Evolutionary conservation across 441 rosid genomes (phyloP).

Genomic region (Croton laevigatus): DNA sequence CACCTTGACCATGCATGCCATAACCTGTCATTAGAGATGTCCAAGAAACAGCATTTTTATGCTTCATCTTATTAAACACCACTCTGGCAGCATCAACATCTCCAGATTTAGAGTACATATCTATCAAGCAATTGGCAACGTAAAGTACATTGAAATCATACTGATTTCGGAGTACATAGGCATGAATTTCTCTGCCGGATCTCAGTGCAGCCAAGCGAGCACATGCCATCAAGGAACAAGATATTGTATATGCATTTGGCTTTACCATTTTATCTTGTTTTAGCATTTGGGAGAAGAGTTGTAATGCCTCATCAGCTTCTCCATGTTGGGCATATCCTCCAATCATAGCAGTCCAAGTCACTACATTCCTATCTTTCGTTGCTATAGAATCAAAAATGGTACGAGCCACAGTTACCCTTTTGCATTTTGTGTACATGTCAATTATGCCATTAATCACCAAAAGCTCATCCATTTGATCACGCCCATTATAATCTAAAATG

Average conservation of each 20-base stretch:
- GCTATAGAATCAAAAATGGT: slow-evolving; percentile 53
- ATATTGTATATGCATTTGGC: slow-evolving; percentile 68
- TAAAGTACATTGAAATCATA: slow-evolving; percentile 29
- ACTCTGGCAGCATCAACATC: slow-evolving; percentile 52
- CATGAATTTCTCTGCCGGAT: slow-evolving; percentile 63
- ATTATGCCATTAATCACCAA: slow-evolving; percentile 65
- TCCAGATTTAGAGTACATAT: slow-evolving; percentile 86
- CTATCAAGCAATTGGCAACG: slow-evolving; percentile 68
- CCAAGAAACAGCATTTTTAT: slow-evolving; percentile 72
- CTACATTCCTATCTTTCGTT: slow-evolving; percentile 52
- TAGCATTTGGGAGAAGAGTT: slow-evolving; percentile 54
- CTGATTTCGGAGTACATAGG: slow-evolving; percentile 47
- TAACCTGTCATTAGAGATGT: slow-evolving; percentile 79
- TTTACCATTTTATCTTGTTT: slow-evolving; percentile 35
- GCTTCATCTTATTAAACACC: slow-evolving; percentile 59
- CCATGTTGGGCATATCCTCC: slow-evolving; percentile 75
- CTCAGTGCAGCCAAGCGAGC: slow-evolving; percentile 63
- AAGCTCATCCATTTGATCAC: slow-evolving; percentile 43
- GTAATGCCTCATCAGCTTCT: slow-evolving; percentile 56
- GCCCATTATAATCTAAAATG: slow-evolving; percentile 37
- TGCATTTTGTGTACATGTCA: slow-evolving; percentile 88
- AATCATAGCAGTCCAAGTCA: slow-evolving; percentile 70
- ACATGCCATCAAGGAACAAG: slow-evolving; percentile 70
- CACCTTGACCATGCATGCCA: slow-evolving; percentile 85
- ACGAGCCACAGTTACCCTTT: slow-evolving; percentile 40